These are phyloP conservation scores for Fusarium sp. DNA, from an alignment of 2,329 filamentous ascomycete species.

Conservation along the genomic window DNA sequence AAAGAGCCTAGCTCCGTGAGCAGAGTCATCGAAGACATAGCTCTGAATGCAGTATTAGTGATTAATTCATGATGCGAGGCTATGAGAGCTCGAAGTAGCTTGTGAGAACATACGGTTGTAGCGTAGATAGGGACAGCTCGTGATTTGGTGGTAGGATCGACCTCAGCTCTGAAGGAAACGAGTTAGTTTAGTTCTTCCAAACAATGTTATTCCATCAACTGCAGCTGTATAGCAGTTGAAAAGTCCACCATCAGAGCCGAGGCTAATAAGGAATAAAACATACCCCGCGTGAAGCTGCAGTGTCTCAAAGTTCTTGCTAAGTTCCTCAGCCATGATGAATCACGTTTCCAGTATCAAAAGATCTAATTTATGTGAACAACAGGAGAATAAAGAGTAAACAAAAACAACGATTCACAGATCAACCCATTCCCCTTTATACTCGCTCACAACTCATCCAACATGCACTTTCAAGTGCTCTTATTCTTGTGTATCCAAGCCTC, in stretches of 20 bases:
- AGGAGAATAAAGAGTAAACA: background rate
- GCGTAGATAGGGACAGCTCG: constrained; percentile 97
- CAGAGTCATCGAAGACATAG: constrained; percentile 94
- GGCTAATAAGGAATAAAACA: constrained; percentile 37
- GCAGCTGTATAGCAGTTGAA: background rate
- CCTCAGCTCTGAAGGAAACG: constrained; percentile 69
- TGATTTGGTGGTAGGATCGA: constrained; percentile 84
- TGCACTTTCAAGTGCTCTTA: constrained; percentile 1
- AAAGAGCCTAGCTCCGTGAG: constrained; percentile 93
- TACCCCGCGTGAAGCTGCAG: constrained; percentile 88
- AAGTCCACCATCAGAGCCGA: constrained; percentile 26
- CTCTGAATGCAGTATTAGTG: constrained; percentile 62
- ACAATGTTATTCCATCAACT: background rate
- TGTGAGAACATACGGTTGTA: constrained; percentile 66
- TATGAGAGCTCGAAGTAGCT: background rate
- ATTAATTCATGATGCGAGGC: background rate
- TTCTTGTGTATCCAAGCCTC: constrained; percentile 26
- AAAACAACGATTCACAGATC: background rate
- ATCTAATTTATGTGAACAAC: background rate
- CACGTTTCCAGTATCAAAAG: background rate
- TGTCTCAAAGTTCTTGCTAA: constrained; percentile 79
- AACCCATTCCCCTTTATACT: constrained; percentile 41
- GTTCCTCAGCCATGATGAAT: constrained; percentile 51
- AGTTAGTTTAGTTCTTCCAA: constrained; percentile 11
- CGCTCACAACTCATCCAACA: background rate